A percentile compares a stretch with the other conserved stretches of the same genome.
These are phyloP conservation scores for Aquilaria sinensis DNA, from an alignment of 345 rosid species.

Conservation along the genomic window DNA sequence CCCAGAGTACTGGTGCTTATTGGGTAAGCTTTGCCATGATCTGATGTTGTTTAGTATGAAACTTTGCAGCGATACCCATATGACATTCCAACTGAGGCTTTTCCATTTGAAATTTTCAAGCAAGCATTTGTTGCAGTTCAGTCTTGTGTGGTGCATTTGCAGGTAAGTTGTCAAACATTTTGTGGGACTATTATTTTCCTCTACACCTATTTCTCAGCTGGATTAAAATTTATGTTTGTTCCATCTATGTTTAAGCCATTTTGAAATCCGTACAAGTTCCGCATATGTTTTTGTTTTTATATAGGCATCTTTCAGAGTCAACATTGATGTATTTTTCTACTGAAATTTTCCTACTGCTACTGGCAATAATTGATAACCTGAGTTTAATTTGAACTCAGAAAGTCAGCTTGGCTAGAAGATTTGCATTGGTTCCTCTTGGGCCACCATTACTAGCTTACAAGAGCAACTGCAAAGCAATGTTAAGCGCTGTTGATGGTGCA, in stretches of 20 bases:
- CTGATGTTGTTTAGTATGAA: no score
- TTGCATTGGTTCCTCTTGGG: conserved; percentile 98
- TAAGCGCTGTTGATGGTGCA: conserved; percentile 74
- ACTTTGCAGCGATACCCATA: conserved; percentile 87
- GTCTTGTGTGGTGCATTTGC: conserved; percentile 97
- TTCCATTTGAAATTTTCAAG: conserved; percentile 85
- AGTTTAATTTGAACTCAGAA: conserved; percentile 48
- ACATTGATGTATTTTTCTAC: background rate
- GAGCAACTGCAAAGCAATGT: conserved; percentile 94
- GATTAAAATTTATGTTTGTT: background rate
- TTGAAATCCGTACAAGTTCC: no score
- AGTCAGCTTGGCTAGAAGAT: conserved; percentile 92
- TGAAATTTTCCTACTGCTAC: background rate
- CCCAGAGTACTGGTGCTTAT: background rate
- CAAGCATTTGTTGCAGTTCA: conserved; percentile 97
- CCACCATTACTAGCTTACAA: conserved; percentile 92
- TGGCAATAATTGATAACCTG: conserved; percentile 12
- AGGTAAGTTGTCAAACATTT: conserved; percentile 33
- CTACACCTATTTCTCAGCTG: no score
- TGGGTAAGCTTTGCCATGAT: background rate
- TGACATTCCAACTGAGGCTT: conserved; percentile 97
- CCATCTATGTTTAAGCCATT: no score
- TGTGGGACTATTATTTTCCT: background rate
- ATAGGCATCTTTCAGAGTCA: background rate
- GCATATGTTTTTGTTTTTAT: no score